phyloP scores from a whole-genome alignment of 768 basidiomycete genomes.

The Mycena crocata region DNA sequence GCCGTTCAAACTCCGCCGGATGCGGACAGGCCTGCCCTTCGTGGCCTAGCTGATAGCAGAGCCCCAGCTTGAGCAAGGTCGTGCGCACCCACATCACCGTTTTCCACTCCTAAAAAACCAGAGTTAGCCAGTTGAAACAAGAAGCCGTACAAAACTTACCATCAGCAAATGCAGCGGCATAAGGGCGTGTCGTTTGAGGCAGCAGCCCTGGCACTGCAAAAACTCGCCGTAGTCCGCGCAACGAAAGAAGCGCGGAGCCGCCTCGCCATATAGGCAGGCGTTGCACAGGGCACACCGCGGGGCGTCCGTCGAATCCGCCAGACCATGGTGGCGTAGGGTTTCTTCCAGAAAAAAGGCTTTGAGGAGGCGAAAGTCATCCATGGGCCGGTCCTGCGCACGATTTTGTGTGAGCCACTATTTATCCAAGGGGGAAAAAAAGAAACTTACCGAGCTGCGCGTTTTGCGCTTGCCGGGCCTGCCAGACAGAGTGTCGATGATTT shows the following conservation, averaged over 20 bases:
- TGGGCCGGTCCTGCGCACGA: too few relatives aligned
- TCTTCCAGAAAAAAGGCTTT: conserved; percentile 1
- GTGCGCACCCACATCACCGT: conserved; percentile 9
- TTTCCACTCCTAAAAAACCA: conserved; percentile 25
- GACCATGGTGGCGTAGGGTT: background rate
- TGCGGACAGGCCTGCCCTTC: conserved; percentile 2
- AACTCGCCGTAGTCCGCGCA: conserved; percentile 15
- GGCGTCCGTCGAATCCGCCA: too few relatives aligned
- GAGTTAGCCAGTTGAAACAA: background rate
- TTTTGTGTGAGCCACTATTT: too few relatives aligned
- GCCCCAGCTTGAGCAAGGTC: background rate
- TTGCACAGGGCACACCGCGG: too few relatives aligned
- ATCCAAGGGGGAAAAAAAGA: too few relatives aligned
- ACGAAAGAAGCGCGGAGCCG: background rate
- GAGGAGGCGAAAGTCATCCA: background rate
- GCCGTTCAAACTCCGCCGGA: background rate
- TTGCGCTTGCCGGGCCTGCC: too few relatives aligned
- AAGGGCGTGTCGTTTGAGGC: background rate
- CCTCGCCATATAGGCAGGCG: background rate
- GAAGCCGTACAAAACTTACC: background rate
- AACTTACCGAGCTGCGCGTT: background rate
- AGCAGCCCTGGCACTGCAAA: conserved; percentile 14
- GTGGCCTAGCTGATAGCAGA: conserved; percentile 33
- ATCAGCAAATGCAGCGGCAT: conserved; percentile 3
- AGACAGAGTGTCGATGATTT: too few relatives aligned